Evolutionary conservation across 345 rosid species (phyloP), one percentile per base, ranked within the genome.

Genomic region (Kandelia obovata): DNA sequence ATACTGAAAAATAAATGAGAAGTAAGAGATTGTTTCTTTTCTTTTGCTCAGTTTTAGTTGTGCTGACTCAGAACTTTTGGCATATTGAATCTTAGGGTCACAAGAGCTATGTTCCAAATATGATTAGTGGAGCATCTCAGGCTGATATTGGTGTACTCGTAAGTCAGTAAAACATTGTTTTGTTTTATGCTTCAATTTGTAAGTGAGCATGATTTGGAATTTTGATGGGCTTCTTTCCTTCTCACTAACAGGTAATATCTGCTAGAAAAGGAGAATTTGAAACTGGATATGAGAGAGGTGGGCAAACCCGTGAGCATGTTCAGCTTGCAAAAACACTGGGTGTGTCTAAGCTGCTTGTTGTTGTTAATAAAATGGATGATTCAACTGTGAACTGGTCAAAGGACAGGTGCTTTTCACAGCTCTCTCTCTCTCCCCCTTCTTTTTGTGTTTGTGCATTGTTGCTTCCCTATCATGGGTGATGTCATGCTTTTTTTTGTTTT

Each of bases 291-390:
- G 99, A 96, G 83, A 90, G 86, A 83, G 99, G 99, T 77, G 99
- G 99, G 55, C 99, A 96, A 85, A 96, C 99, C 60, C 98, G 99
- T 70, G 99, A 96, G 79, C 99, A 96, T 78, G 99, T 96, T 63
- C 90, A 85, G 83, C 98, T 96, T 64, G 99, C 99, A 47, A 96
- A 96, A 77, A 96, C 99, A 32, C 82, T 96, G 89, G 99, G 99
- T 32, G 99, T 96, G 55, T 77, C 97, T 2, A 96, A 89, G 78
- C 88, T 92, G 67, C 81, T 96, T 62, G 87, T 96, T 70, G 99
- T 88, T 59, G 96, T 96, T 35, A 96, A 96, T 74, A 96, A 96
- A 79, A 96, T 96, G 99, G 99, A 96, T 77, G 99, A 96, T 21
- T 92, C 85, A 30, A 92, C 99, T 19, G 99, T 96, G 62, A 82